phyloP scores from a whole-genome alignment of 331 rosid species.

The Erythrophleum ivorense region DNA sequence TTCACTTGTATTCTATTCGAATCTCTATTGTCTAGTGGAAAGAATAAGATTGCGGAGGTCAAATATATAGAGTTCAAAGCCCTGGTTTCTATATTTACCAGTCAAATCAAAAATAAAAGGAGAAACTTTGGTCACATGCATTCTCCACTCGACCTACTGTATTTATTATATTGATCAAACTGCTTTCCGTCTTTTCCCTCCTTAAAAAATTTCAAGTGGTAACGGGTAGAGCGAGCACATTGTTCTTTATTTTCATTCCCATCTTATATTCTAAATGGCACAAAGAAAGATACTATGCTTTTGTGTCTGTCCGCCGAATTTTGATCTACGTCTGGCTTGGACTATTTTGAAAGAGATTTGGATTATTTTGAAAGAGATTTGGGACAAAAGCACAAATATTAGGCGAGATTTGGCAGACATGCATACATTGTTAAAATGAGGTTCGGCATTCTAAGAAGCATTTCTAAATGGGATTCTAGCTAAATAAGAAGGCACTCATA shows the following conservation, averaged over 20 bases:
- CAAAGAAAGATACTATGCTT: not conserved
- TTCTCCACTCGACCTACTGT: not conserved
- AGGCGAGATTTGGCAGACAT: slow-evolving; percentile 4
- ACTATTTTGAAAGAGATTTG: slow-evolving; percentile 13
- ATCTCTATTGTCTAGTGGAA: not conserved
- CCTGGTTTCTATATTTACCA: not conserved
- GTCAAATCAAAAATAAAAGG: not conserved
- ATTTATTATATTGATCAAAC: not conserved
- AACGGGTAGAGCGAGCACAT: not conserved
- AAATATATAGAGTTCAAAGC: slow-evolving; percentile 24
- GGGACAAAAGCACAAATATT: not conserved
- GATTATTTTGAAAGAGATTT: not conserved
- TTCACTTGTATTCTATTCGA: slow-evolving; percentile 1
- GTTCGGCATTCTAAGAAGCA: not conserved
- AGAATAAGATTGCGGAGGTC: not conserved
- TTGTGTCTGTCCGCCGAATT: not conserved
- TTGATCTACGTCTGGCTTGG: not conserved
- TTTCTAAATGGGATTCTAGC: slow-evolving; percentile 1
- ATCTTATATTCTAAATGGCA: not conserved
- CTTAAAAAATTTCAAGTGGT: not conserved
- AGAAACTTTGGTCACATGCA: slow-evolving; percentile 32
- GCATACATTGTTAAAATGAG: not conserved
- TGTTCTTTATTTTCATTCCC: not conserved
- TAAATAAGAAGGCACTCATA: not conserved
- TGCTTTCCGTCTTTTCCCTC: not conserved